Evolutionary conservation across 1,284 basidiomycete species (phyloP), one percentile per base, ranked within the genome.

Genomic region (Cystobasidium slooffiae): DNA sequence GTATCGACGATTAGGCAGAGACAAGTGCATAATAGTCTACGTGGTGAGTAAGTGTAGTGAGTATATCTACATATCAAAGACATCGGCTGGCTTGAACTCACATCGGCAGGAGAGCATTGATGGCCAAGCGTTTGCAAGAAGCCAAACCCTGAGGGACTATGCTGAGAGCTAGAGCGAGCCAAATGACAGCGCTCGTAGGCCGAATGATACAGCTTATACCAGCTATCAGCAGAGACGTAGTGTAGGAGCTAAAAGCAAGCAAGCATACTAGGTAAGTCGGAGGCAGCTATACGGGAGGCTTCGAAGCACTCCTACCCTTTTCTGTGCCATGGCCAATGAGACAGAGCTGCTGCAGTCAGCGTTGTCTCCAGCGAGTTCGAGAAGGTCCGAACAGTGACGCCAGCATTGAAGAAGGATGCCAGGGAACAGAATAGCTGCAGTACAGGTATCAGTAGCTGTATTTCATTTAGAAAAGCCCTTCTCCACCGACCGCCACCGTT

Each of bases 361-460:
- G 92, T 88, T 0, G 94, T 94, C 81, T 99, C 97, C 22, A 94
- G 84, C 6, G 94, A 95, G 81, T 98, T 99, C 16, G 94, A 96
- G 49, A 99, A 85, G 0, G 94, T 93, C 22, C 97, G 87, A 5
- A 93, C 91, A 12, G 97, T 85, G 0, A 93, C 88, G 68, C 96
- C 86, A 0, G 88, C 88, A 80, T 96, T 88, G 84, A 97, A 99
- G 78, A 96, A 88, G 0, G 92, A 96, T 0, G 90, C 88, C 52
- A 94, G 81, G 9, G 93, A 96, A 46, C 96, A 83, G 74, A 95
- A 85, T 22, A 91, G 83, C 94, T 97, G 79, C 8, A 43, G 58
- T 47, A 20, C 53, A 14, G 8, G 24, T 24, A 18, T 62, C 31
- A 73, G 59, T 31, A 24, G 37, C 16, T 51, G 9, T 20, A 14